phyloP scores from a whole-genome alignment of 192 early-diverging fungal species.

The Coemansia sp. region DNA sequence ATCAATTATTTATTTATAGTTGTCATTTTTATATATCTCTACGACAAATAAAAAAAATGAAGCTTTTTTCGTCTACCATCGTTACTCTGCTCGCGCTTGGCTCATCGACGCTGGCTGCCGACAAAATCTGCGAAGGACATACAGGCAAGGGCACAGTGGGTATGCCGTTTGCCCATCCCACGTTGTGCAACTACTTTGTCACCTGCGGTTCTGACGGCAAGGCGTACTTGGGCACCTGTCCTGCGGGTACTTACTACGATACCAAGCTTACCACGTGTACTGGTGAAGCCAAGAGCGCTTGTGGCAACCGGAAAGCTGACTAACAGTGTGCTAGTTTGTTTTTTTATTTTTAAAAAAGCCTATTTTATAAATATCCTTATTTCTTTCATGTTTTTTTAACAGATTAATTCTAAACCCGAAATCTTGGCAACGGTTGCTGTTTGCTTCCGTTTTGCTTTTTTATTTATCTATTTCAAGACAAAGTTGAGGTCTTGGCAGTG shows the following conservation, averaged over 20 bases:
- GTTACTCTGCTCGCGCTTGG: neutral
- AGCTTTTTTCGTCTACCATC: neutral
- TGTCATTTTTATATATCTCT: neutral
- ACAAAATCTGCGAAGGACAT: slow-evolving; percentile 40
- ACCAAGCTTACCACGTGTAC: slow-evolving; percentile 34
- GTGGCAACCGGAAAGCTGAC: slow-evolving; percentile 32
- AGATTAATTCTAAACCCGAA: too few species aligned
- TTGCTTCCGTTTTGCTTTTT: too few species aligned
- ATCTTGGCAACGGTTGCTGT: too few species aligned
- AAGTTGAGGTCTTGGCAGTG: too few species aligned
- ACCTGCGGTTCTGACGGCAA: slow-evolving; percentile 33
- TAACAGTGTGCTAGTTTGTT: neutral
- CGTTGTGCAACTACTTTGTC: slow-evolving; percentile 28
- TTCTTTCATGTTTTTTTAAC: neutral
- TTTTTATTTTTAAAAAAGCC: slow-evolving; percentile 1
- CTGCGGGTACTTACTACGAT: slow-evolving; percentile 49
- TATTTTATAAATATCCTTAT: too few species aligned
- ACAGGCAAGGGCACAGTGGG: slow-evolving; percentile 36
- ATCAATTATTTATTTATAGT: too few species aligned
- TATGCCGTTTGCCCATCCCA: slow-evolving; percentile 39
- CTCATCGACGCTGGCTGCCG: neutral
- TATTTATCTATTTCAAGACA: too few species aligned
- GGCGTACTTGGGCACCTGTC: slow-evolving; percentile 34
- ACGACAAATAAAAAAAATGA: neutral
- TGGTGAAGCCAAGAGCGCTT: slow-evolving; percentile 23